Evolutionary conservation across 2,329 filamentous ascomycete genomes (phyloP), one percentile per base, ranked within the genome.

Genomic region (Calonectria ilicicola): DNA sequence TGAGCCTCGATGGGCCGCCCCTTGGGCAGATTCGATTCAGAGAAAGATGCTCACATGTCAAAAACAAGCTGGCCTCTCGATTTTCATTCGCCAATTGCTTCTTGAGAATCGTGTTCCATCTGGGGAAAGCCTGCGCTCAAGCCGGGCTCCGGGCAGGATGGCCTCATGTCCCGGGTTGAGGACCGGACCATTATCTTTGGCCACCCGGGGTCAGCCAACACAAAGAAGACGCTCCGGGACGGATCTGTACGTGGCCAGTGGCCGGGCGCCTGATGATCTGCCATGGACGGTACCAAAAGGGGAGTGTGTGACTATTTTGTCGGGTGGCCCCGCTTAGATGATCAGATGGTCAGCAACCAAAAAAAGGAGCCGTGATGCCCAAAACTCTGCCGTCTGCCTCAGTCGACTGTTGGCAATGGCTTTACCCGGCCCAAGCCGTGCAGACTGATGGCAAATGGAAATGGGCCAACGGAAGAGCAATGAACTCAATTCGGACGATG

Each of bases 281-380:
- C 64, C 53, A 32, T 44, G 26, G 56, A 35, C 53, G 56, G 32
- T n/a, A 29, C 56, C 53, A 42, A 56, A 47, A 27, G 63, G 35
- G 12, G 51, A 19, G 46, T 32, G 46, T 29, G 69, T 67, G 69
- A 46, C 65, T 72, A 15, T 58, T 40, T 7, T n/a, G 65, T 67
- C 69, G 69, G 69, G 58, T 58, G 58, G 65, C 65, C 58, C 69
- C 69, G 69, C 69, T 38, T 14, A 21, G n/a, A 64, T 60, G n/a
- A 56, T 72, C 69, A 68, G 69, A 68, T 64, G 69, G 69, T 71
- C 46, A 64, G 65, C 56, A 40, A 21, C 51, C 35, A 64, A 60
- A 67, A 35, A 35, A 63, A 29, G 56, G 40, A 40, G 67, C 14
- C 40, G 60, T 29, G 58, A 71, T 32, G 64, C 56, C 44, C 32